Evolutionary conservation across 2,329 filamentous ascomycete species (phyloP).

Genomic region (Cercospora nicotianae): DNA sequence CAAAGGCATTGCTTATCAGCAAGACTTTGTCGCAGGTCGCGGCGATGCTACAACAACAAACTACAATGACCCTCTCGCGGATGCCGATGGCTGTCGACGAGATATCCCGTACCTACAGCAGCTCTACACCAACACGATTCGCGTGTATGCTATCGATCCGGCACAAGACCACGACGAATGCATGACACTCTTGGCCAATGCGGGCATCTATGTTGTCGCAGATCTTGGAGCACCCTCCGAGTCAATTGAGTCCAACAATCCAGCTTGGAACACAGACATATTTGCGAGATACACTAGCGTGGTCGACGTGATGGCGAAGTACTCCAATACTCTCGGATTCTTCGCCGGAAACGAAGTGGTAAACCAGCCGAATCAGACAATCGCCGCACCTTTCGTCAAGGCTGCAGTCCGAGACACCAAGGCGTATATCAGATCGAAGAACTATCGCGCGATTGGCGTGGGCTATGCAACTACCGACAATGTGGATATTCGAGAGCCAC

Average conservation of each 20-base stretch:
- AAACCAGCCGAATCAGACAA: slow-evolving; percentile 82
- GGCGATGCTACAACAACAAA: slow-evolving; percentile 42
- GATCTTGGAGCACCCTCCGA: slow-evolving; percentile 76
- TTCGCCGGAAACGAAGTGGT: slow-evolving; percentile 98
- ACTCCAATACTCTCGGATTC: slow-evolving; percentile 92
- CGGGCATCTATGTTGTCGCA: slow-evolving; percentile 92
- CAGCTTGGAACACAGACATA: slow-evolving; percentile 75
- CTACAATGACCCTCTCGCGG: slow-evolving; percentile 81
- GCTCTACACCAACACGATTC: slow-evolving; percentile 86
- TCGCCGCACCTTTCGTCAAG: slow-evolving; percentile 91
- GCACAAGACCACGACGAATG: slow-evolving; percentile 73
- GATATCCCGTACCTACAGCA: slow-evolving; percentile 79
- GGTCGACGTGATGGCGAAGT: slow-evolving; percentile 75
- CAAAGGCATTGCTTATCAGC: slow-evolving; percentile 91
- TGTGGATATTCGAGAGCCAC: slow-evolving; percentile 72
- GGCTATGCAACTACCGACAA: slow-evolving; percentile 98
- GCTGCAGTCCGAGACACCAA: slow-evolving; percentile 95
- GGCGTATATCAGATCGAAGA: slow-evolving; percentile 79
- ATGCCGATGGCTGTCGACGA: slow-evolving; percentile 69
- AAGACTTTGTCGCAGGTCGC: slow-evolving; percentile 59
- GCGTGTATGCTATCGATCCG: slow-evolving; percentile 89
- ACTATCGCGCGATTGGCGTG: slow-evolving; percentile 77
- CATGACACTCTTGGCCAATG: slow-evolving; percentile 77
- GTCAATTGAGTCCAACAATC: slow-evolving; percentile 81
- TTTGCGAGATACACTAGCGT: slow-evolving; percentile 80